Evolutionary conservation across 2,329 filamentous ascomycete species (phyloP).

Genomic region (Xylariales sp.): DNA sequence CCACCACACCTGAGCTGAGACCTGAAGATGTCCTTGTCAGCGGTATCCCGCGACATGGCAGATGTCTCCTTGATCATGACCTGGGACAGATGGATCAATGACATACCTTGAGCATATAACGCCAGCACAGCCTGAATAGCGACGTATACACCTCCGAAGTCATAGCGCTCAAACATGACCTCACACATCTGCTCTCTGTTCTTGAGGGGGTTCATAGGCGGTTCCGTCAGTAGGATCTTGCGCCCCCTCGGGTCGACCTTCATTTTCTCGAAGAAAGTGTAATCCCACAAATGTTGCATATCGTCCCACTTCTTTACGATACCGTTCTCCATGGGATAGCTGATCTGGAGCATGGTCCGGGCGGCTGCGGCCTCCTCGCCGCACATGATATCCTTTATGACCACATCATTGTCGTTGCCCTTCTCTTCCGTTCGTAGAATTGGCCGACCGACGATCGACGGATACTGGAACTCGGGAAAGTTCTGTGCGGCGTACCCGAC

Average conservation of each 20-base stretch:
- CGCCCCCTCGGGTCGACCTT: conserved; percentile 82
- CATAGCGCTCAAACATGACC: conserved; percentile 98
- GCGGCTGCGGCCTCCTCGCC: conserved; percentile 96
- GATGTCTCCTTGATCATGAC: too few species aligned
- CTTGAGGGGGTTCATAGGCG: conserved; percentile 94
- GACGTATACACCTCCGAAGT: conserved; percentile 94
- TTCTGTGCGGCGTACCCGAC: conserved; percentile 99
- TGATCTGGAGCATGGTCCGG: conserved; percentile 96
- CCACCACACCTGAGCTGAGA: conserved; percentile 90
- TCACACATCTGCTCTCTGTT: conserved; percentile 98
- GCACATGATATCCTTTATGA: conserved; percentile 98
- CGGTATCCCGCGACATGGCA: too few species aligned
- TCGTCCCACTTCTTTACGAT: conserved; percentile 99
- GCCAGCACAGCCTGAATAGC: conserved; percentile 96
- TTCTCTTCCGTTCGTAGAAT: conserved; percentile 95
- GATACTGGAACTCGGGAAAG: conserved; percentile 98
- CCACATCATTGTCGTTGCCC: conserved; percentile 58
- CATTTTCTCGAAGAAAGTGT: conserved; percentile 97
- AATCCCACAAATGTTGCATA: conserved; percentile 99
- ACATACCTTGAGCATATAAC: conserved; percentile 86
- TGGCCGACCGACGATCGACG: conserved; percentile 94
- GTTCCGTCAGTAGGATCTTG: conserved; percentile 96
- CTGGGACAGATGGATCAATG: too few species aligned
- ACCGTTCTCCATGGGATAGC: conserved; percentile 99
- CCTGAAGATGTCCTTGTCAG: too few species aligned